These are phyloP conservation scores for Trichophyton simii DNA, from an alignment of 2,329 filamentous ascomycete species.

Conservation along the genomic window DNA sequence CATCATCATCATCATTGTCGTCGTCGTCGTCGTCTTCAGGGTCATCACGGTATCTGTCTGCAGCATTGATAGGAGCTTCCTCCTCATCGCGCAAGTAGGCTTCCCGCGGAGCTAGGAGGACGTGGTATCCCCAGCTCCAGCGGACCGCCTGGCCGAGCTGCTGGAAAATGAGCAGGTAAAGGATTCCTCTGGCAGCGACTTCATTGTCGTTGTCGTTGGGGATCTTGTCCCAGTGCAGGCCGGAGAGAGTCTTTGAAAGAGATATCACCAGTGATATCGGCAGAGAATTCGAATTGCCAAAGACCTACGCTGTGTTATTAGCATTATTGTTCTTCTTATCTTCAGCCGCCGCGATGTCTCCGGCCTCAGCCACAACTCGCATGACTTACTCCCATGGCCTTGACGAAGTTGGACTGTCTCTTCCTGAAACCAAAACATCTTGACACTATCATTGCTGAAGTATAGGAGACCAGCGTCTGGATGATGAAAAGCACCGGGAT, in stretches of 20 bases:
- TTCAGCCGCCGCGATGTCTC: no score
- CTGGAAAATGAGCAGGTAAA: constrained; percentile 95
- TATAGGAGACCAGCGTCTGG: constrained; percentile 77
- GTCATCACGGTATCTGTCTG: constrained; percentile 31
- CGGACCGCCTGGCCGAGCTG: constrained; percentile 88
- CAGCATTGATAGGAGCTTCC: constrained; percentile 23
- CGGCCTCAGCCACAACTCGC: not conserved
- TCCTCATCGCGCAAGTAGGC: constrained; percentile 35
- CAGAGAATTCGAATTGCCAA: constrained; percentile 95
- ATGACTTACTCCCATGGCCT: constrained; percentile 68
- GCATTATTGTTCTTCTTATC: constrained; percentile 6
- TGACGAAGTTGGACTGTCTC: constrained; percentile 83
- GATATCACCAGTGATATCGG: constrained; percentile 94
- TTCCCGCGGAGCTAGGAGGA: constrained; percentile 75
- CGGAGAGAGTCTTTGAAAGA: constrained; percentile 78
- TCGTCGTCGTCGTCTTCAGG: no score
- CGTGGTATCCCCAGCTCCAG: constrained; percentile 97
- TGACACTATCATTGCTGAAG: constrained; percentile 58
- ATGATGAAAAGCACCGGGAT: constrained; percentile 90
- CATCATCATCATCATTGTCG: no score
- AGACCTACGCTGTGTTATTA: constrained; percentile 45
- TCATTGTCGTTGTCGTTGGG: constrained; percentile 90
- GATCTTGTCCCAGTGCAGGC: constrained; percentile 85
- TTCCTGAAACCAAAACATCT: constrained; percentile 69
- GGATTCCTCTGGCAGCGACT: constrained; percentile 81